These are phyloP conservation scores for Dicorynia guianensis DNA, from an alignment of 306 rosid genomes.

Conservation along the genomic window DNA sequence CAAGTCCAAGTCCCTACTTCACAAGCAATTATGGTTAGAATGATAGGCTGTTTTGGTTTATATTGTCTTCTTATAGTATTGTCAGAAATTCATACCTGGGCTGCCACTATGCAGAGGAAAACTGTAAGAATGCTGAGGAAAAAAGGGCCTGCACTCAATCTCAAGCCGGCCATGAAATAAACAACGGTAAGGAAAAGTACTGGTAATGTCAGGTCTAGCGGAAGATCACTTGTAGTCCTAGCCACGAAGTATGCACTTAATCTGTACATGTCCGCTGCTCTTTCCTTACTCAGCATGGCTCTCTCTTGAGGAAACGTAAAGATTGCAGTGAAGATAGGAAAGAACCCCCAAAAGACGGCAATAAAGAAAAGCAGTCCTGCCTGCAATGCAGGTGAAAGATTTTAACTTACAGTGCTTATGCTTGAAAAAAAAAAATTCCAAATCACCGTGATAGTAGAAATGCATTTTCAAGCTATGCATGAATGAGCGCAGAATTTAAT, in stretches of 20 bases:
- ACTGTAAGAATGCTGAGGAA: conserved; percentile 79
- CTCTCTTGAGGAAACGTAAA: conserved; percentile 98
- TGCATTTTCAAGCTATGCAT: too few relatives aligned
- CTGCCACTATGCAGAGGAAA: conserved; percentile 92
- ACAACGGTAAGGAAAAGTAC: conserved; percentile 81
- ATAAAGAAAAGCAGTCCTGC: conserved; percentile 97
- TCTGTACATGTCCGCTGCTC: conserved; percentile 93
- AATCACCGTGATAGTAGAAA: neutral
- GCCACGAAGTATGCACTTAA: conserved; percentile 95
- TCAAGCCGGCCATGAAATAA: conserved; percentile 93
- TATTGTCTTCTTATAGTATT: conserved; percentile 14
- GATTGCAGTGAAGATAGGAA: conserved; percentile 93
- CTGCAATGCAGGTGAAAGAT: conserved; percentile 47
- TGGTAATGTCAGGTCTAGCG: conserved; percentile 81
- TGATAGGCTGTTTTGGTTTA: neutral
- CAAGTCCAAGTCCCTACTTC: conserved; percentile 91
- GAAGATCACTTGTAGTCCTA: conserved; percentile 95
- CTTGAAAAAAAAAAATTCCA: neutral
- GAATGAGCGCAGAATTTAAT: neutral
- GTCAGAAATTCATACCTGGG: conserved; percentile 68
- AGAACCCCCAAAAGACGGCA: conserved; percentile 98
- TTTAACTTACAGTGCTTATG: neutral
- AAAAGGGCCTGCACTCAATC: conserved; percentile 65
- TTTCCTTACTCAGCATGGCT: conserved; percentile 89
- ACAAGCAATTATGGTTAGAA: conserved; percentile 41